Evolutionary conservation across 441 rosid genomes (phyloP), one percentile per base, ranked within the genome.

Genomic region (Croton laevigatus): DNA sequence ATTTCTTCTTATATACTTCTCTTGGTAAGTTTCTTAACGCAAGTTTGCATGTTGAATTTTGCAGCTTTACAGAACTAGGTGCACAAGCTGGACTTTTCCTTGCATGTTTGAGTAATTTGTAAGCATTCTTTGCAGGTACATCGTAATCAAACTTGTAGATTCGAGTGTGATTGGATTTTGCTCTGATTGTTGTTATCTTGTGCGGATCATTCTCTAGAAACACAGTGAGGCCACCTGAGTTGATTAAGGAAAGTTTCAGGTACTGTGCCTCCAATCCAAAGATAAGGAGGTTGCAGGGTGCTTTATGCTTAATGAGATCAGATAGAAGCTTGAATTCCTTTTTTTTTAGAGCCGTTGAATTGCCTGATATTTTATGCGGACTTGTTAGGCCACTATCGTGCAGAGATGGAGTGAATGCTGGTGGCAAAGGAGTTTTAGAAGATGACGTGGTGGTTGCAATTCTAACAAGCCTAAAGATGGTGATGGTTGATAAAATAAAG

Each of bases 211-310:
- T 98, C 49, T 94, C 99, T 6, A 95, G 75, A 82, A 92, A 86
- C 13, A 92, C 20, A 17, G 91, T 94, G 69, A 69, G 80, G 75
- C 98, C 98, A 4, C 80, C 81, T 49, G 88, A 86, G 73, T 92
- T 94, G 64, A 94, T 81, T 4, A 90, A 81, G 63, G 84, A 75
- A 87, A 97, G 83, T 90, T 89, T 91, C 60, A 89, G 83, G n/a
- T 93, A 87, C 76, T 86, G 95, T 42, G 82, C 80, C 37, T 93
- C 93, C 16, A 88, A 83, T 0, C 98, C 98, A 77, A 88, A 90
- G 32, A 92, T 86, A 17, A 94, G 94, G 76, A 92, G 86, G 75
- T 92, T 94, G 80, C 98, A 90, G 14, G 99, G 98, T 1, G 86
- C 40, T 77, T 65, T 85, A 42, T 23, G 65, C 65, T 77, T 74